Evolutionary conservation across 306 rosid species (phyloP), one percentile per base, ranked within the genome.

Genomic region (Purshia tridentata): DNA sequence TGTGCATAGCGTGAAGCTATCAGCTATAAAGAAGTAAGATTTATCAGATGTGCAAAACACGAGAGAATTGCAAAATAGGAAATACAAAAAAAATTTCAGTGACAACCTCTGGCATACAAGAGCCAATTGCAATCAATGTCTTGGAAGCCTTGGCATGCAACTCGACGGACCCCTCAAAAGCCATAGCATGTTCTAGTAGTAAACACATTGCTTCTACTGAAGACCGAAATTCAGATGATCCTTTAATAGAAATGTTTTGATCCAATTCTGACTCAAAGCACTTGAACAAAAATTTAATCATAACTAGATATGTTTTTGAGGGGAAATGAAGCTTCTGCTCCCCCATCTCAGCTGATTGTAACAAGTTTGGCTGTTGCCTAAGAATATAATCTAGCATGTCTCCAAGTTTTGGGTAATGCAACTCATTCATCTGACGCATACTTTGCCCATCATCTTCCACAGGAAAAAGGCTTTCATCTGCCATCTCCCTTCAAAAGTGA

Each of bases 101-200:
- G 65, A 12, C 41, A 39, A 93, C 98, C 92, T 94, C 86, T 57
- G 96, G 96, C 72, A 86, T 69, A 88, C 78, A 86, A 65, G 94
- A 91, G 70, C 92, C 97, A 75, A 94, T 72, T 19, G 77, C 74
- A 77, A 91, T 87, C 85, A 94, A 76, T 8, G 94, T 91, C 83
- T 91, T 91, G 66, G 92, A 86, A 78, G 97, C 91, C 88, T 73
- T 84, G 77, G 81, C 90, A 75, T 94, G 96, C 91, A 94, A 81
- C 83, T 94, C 98, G 65, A 72, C 88, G 68, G 97, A 91, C 37
- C 97, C 98, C 81, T 86, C 94, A 85, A 82, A 81, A 69, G 94
- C 85, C 97, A 94, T 86, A 65, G 96, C 88, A 83, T 89, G 96
- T 84, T 91, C 98, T 64, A 94, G 59, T 60, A 94, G 78, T 35